Evolutionary conservation across 192 early-diverging fungal species (phyloP).

Genomic region (Ambispora gerdemannii): DNA sequence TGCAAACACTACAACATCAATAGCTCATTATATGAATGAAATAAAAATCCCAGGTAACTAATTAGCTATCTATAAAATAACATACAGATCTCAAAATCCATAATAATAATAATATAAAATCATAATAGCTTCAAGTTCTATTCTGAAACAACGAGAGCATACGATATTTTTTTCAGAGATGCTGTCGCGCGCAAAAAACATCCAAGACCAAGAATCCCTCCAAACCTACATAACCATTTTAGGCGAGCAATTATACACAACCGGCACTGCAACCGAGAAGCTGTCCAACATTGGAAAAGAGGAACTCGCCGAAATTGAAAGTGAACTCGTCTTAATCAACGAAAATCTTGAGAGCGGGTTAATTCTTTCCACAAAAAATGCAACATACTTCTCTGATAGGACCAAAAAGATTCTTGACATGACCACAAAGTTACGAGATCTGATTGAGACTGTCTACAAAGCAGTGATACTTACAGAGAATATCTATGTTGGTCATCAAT

Average conservation of each 20-base stretch:
- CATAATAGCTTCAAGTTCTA: neutral
- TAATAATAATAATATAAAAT: neutral
- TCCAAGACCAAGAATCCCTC: neutral
- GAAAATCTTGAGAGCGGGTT: neutral
- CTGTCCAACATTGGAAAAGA: neutral
- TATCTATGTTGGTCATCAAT: neutral
- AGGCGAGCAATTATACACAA: neutral
- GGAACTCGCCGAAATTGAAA: neutral
- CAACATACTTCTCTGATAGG: neutral
- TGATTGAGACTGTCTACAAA: neutral
- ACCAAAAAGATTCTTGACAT: neutral
- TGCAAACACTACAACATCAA: neutral
- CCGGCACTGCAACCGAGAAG: neutral
- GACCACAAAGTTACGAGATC: neutral
- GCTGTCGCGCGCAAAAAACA: neutral
- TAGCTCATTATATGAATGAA: neutral
- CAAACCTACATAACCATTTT: neutral
- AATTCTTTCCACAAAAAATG: neutral
- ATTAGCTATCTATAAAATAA: too few species aligned
- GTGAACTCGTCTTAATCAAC: neutral
- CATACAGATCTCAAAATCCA: too few species aligned
- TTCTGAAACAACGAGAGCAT: neutral
- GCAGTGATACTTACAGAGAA: neutral
- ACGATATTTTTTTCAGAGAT: neutral
- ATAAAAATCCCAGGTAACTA: neutral